These are phyloP conservation scores for Dactylellina drechsleri DNA, from an alignment of 2,329 filamentous ascomycete species.

Conservation along the genomic window DNA sequence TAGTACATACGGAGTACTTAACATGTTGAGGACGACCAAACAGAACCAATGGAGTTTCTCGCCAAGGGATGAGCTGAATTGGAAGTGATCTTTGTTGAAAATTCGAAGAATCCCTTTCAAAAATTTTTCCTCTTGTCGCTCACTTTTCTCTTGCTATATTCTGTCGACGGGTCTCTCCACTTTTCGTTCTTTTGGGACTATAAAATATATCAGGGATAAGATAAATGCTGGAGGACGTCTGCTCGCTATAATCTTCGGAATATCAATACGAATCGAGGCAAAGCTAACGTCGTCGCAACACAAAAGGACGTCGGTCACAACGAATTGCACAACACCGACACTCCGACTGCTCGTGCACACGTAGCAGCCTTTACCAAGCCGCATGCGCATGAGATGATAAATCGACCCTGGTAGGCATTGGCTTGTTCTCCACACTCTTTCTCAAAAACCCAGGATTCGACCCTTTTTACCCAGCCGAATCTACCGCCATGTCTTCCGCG, in stretches of 20 bases:
- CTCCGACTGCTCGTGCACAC: not conserved
- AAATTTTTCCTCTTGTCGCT: too few relatives aligned
- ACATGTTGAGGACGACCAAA: not conserved
- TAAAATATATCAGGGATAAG: too few relatives aligned
- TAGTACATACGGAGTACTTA: too few relatives aligned
- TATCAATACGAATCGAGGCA: too few relatives aligned
- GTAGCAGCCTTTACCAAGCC: too few relatives aligned
- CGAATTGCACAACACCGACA: slow-evolving; percentile 13
- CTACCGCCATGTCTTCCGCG: slow-evolving; percentile 36
- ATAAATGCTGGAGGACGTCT: too few relatives aligned
- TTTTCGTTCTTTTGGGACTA: not conserved
- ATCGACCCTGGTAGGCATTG: slow-evolving; percentile 12
- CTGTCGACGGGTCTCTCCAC: not conserved
- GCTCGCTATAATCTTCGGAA: too few relatives aligned
- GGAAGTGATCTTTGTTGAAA: too few relatives aligned
- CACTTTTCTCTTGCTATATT: too few relatives aligned
- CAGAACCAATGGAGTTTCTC: slow-evolving; percentile 2
- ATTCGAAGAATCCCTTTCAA: too few relatives aligned
- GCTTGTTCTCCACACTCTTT: slow-evolving; percentile 49
- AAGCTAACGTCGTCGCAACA: slow-evolving; percentile 36
- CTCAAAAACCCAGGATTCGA: slow-evolving; percentile 16
- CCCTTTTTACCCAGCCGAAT: slow-evolving; percentile 37
- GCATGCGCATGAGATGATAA: slow-evolving; percentile 5
- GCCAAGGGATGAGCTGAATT: not conserved
- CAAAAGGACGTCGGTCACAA: slow-evolving; percentile 35